These are phyloP conservation scores for Psilocybe cyanescens DNA, from an alignment of 768 basidiomycete genomes.

Conservation along the genomic window DNA sequence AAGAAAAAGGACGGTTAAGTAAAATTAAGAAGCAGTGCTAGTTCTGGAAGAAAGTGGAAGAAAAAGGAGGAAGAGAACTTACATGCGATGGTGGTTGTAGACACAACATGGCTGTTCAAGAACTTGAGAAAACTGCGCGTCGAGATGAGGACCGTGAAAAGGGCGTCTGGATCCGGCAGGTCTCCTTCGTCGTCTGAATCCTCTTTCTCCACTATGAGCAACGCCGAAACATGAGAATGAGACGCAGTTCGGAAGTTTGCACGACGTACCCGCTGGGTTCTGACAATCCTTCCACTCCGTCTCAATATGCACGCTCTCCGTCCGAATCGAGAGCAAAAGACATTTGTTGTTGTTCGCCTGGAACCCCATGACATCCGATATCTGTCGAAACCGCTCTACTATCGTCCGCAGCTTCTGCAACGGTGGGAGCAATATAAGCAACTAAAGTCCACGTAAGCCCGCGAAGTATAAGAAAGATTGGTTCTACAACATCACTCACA, in stretches of 20 bases:
- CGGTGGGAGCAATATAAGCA: slow-evolving; percentile 78
- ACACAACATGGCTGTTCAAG: slow-evolving; percentile 78
- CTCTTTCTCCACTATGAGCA: slow-evolving; percentile 31
- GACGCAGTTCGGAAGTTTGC: background rate
- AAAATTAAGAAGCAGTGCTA: too few species aligned
- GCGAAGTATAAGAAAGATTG: background rate
- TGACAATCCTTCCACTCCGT: slow-evolving; percentile 79
- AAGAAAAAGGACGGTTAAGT: background rate
- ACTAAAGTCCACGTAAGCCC: slow-evolving; percentile 41
- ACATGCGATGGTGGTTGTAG: slow-evolving; percentile 87
- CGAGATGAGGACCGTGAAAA: slow-evolving; percentile 72
- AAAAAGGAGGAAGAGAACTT: slow-evolving; percentile 27
- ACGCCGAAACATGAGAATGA: slow-evolving; percentile 10
- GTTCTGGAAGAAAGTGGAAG: background rate
- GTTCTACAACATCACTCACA: slow-evolving; percentile 43
- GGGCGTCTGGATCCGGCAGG: slow-evolving; percentile 53
- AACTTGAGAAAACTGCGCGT: slow-evolving; percentile 81
- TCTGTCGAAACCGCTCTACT: slow-evolving; percentile 70
- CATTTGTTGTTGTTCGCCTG: slow-evolving; percentile 69
- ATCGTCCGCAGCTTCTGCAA: slow-evolving; percentile 78
- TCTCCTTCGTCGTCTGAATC: slow-evolving; percentile 43
- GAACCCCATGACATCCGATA: slow-evolving; percentile 72
- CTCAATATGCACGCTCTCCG: slow-evolving; percentile 77
- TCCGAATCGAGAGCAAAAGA: slow-evolving; percentile 57
- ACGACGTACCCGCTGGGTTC: slow-evolving; percentile 55